phyloP scores from a whole-genome alignment of 2,329 filamentous ascomycete genomes.

The Aspergillus novofumigatus region DNA sequence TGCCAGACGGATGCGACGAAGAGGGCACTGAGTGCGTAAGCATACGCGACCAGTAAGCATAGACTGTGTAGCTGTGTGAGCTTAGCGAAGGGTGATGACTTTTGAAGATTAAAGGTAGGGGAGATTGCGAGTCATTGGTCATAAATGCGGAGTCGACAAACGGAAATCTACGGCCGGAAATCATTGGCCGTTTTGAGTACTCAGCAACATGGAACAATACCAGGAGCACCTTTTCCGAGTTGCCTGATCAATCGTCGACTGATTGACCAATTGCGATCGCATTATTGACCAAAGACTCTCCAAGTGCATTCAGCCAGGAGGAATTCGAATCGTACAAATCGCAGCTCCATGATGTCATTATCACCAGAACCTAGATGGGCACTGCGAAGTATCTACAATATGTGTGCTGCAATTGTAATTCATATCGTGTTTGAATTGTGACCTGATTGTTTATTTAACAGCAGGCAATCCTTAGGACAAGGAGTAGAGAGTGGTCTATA shows the following conservation, averaged over 20 bases:
- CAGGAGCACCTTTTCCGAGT: neutral
- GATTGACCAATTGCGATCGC: neutral
- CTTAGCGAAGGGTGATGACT: neutral
- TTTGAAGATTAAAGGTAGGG: neutral
- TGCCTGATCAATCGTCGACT: neutral
- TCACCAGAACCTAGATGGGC: neutral
- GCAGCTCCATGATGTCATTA: neutral
- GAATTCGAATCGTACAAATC: neutral
- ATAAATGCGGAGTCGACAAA: neutral
- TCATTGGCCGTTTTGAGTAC: neutral
- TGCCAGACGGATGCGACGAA: neutral
- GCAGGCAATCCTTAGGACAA: neutral
- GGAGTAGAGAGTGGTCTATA: constrained; percentile 17
- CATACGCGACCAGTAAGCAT: constrained; percentile 1
- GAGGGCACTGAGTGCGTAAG: neutral
- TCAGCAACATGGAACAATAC: neutral
- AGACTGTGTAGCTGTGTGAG: neutral
- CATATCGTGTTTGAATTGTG: neutral
- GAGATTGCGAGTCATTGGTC: neutral
- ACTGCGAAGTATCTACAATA: neutral
- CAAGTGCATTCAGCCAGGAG: neutral
- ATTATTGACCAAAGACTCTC: neutral
- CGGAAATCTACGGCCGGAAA: neutral
- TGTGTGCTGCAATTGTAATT: neutral
- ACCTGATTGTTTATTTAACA: neutral